These are phyloP conservation scores for Ustilago cynodontis DNA, from an alignment of 1,284 basidiomycete species.

Conservation along the genomic window DNA sequence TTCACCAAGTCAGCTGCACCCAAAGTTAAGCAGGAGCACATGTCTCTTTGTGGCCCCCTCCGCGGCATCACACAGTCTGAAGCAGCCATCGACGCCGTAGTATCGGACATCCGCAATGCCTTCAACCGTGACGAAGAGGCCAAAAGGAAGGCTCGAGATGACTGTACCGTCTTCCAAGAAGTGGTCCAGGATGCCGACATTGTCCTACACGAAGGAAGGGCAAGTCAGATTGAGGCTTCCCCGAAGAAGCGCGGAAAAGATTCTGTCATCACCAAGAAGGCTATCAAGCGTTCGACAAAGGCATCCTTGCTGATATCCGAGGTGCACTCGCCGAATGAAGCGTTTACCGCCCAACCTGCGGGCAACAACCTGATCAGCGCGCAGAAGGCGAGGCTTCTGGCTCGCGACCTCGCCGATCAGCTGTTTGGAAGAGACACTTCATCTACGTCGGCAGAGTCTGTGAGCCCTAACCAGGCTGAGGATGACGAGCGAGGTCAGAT, in stretches of 20 bases:
- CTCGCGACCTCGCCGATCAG: slow-evolving; percentile 24
- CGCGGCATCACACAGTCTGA: slow-evolving; percentile 1
- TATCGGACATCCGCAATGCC: slow-evolving; percentile 11
- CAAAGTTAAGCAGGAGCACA: slow-evolving; percentile 33
- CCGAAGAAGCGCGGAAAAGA: slow-evolving; percentile 38
- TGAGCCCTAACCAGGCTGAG: neutral
- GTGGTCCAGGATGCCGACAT: slow-evolving; percentile 37
- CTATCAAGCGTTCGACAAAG: slow-evolving; percentile 24
- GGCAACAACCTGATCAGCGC: slow-evolving; percentile 21
- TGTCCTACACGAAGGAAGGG: slow-evolving; percentile 30
- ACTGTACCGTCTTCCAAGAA: slow-evolving; percentile 36
- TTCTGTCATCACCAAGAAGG: slow-evolving; percentile 28
- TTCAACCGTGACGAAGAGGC: slow-evolving; percentile 12
- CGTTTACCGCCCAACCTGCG: neutral
- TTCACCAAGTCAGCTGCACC: slow-evolving; percentile 32
- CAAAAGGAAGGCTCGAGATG: slow-evolving; percentile 9
- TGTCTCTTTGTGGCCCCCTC: slow-evolving; percentile 32
- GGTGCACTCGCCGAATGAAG: neutral
- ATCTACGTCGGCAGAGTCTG: neutral
- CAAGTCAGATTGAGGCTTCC: slow-evolving; percentile 36
- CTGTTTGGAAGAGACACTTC: slow-evolving; percentile 8
- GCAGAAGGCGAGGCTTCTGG: slow-evolving; percentile 16
- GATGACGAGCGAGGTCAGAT: neutral
- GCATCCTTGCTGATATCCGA: slow-evolving; percentile 8
- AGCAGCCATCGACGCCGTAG: slow-evolving; percentile 23